Evolutionary conservation across 257 asterid species (phyloP), one percentile per base, ranked within the genome.

Genomic region (Hygrophila difformis): DNA sequence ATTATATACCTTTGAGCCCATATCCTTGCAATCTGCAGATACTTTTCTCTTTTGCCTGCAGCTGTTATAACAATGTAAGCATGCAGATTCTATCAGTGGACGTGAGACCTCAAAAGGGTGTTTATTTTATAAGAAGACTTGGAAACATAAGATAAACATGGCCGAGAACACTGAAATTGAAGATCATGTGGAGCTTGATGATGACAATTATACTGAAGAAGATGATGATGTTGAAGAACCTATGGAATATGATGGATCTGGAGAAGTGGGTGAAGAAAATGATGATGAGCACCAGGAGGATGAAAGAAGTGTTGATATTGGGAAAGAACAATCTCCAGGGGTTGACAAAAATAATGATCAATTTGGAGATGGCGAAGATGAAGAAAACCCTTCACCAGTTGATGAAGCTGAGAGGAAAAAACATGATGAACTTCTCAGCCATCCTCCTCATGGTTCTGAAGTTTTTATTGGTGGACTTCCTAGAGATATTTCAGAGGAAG

Each of bases 401-500:
- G 57, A 53, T 39, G 72, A 63, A 22, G 70, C 49, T 8, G 84
- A 70, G 38, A 74, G 55, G 23, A 73, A 55, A 44, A 67, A 71
- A 63, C 79, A 70, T 62, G 65, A 71, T 4, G 78, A 78, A 44
- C 95, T 88, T 72, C 82, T 88, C 44, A 72, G 64, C 68, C 84
- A 76, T 65, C 97, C 97, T 48, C 95, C 97, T 41, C 94, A 65
- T 18, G 97, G 97, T 51, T 78, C 97, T 22, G 95, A 88, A 73
- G 69, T 88, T 60, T 88, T 88, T 63, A 72, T 88, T 61, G 95
- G 97, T 61, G 97, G 95, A 22, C 88, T 84, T 57, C 64, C 94
- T 72, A 77, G 84, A 58, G 95, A 84, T 59, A 59, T 75, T 67
- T 62, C 93, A 8, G 93, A 84, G 58, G 93, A 81, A 46, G 84